Conservation (phyloP, 805 yeast genomes). For the Jamesozyma lodderae region DNA sequence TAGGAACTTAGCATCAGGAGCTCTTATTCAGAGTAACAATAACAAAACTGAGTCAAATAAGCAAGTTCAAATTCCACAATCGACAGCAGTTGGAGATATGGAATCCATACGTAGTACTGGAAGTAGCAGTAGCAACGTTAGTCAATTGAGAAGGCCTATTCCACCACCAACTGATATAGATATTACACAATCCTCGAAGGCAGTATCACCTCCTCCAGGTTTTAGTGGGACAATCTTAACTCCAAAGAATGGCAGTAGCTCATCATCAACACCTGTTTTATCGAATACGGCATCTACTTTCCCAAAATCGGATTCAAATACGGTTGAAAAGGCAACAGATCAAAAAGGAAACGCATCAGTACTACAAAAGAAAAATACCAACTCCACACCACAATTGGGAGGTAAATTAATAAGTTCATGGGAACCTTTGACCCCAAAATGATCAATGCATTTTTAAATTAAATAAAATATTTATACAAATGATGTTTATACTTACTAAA, state of each 20-base stretch:
- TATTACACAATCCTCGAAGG: slow-evolving; percentile 7
- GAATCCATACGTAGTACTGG: no score
- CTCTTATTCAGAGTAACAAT: no score
- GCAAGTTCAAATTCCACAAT: background rate
- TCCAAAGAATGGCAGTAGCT: slow-evolving; percentile 23
- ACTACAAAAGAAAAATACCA: background rate
- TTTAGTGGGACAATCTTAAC: slow-evolving; percentile 28
- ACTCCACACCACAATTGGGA: background rate
- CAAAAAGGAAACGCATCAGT: background rate
- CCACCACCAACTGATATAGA: slow-evolving; percentile 18
- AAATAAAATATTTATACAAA: background rate
- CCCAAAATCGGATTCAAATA: background rate
- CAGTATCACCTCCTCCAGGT: slow-evolving; percentile 31
- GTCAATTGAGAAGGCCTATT: slow-evolving; percentile 1
- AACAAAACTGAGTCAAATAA: no score
- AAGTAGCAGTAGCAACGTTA: background rate
- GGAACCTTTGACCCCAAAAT: slow-evolving; percentile 16
- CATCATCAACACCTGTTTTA: slow-evolving; percentile 2
- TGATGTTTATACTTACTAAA: background rate
- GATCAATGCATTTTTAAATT: no score
- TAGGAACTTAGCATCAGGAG: slow-evolving; percentile 3
- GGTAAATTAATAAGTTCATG: slow-evolving; percentile 10
- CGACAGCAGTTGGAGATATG: no score
- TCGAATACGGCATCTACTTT: background rate
- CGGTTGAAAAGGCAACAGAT: background rate